These are phyloP conservation scores for Fraxinus platypoda DNA, from an alignment of 305 asterid genomes.

Conservation along the genomic window DNA sequence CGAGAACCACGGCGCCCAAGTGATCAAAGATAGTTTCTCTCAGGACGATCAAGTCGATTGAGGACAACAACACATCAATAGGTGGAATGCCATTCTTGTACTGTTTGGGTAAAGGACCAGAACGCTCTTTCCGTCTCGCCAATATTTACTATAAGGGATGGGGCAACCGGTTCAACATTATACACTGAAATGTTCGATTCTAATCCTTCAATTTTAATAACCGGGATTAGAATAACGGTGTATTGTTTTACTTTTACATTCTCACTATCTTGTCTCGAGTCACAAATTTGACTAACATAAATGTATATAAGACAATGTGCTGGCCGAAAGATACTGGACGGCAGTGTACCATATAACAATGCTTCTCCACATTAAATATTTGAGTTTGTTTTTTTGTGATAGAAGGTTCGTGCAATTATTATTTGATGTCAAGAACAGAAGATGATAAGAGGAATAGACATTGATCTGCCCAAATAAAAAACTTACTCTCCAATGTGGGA, in stretches of 20 bases:
- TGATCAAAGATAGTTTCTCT: too few species aligned
- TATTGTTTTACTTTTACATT: neutral
- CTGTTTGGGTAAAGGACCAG: too few species aligned
- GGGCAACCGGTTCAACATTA: neutral
- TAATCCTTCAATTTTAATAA: neutral
- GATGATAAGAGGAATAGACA: neutral
- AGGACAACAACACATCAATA: neutral
- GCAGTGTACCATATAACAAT: neutral
- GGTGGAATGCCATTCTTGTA: neutral
- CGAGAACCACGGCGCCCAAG: too few species aligned
- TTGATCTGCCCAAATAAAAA: conserved; percentile 8
- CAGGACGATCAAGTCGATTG: neutral
- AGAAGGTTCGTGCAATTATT: conserved; percentile 33
- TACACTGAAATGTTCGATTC: neutral
- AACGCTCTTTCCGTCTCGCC: neutral
- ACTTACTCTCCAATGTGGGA: conserved; percentile 14
- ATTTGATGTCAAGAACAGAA: neutral
- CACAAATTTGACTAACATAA: neutral
- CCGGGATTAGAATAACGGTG: neutral
- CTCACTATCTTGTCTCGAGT: neutral
- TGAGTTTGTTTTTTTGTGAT: conserved; percentile 35
- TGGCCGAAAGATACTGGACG: neutral
- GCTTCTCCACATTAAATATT: neutral
- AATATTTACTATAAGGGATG: neutral
- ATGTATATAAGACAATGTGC: neutral